phyloP scores from a whole-genome alignment of 441 rosid genomes.

The Mallotus japonicus region DNA sequence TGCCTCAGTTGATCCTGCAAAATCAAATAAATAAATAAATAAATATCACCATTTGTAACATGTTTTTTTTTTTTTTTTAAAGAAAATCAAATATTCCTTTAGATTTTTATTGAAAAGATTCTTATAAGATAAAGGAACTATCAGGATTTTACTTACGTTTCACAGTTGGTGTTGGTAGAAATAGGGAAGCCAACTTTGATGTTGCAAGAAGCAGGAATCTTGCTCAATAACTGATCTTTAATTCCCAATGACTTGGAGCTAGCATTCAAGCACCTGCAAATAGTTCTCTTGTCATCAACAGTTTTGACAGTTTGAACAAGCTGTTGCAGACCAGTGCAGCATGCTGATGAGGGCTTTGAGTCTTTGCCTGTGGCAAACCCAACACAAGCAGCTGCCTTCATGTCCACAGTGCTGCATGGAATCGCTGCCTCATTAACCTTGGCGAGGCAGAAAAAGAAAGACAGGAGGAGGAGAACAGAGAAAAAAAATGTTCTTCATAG shows the following conservation, averaged over 20 bases:
- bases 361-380: conserved; percentile 36
- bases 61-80: too few species aligned
- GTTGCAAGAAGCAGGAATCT: conserved; percentile 37
- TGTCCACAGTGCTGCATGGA: conserved; percentile 27
- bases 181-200: conserved; percentile 44
- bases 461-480: conserved; percentile 17
- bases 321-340: conserved; percentile 34
- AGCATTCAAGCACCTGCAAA: conserved; percentile 41
- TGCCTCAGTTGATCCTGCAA: conserved; percentile 1
- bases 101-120: too few species aligned
- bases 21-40: neutral
- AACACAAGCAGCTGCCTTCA: conserved; percentile 31
- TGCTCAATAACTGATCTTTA: conserved; percentile 34
- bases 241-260: conserved; percentile 26
- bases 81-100: too few species aligned
- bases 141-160: conserved; percentile 11
- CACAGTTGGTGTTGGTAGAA: conserved; percentile 32
- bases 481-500: conserved; percentile 25
- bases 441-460: conserved; percentile 15
- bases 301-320: conserved; percentile 29
- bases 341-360: conserved; percentile 12
- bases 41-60: neutral
- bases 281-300: conserved; percentile 34
- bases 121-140: too few species aligned
- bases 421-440: conserved; percentile 17